Base-by-base conservation (phyloP, 495 filamentous ascomycete genomes). In the Xylaria acuta region DNA sequence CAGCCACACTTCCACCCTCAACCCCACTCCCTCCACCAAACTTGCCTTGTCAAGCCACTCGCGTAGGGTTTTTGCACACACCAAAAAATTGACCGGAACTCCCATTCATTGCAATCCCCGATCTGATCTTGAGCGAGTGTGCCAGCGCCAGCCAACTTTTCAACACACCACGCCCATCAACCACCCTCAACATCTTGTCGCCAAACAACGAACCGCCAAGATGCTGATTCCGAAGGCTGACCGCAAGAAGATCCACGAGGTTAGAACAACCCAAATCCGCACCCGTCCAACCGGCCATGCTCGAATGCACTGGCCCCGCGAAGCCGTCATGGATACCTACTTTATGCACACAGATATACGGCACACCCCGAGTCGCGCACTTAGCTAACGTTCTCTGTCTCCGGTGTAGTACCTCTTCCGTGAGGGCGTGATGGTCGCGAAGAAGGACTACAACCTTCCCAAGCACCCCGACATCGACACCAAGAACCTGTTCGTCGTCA, bases 181-280 rank as follows among this genome's bases (percentile, higher is more conserved):
- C 58, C 45, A 73, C 56, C 80, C 69, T 47, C 82, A 82, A 80
- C 82, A 80, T 81, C 83, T 78, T 80, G 78, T 79, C 80, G 80
- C 80, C 64, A 78, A 79, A 72, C 77, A 77, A 84, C 74, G 30
- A 83, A 86, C 84, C 86, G 86, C 81, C 85, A 89, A 88, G 82
- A 90, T 90, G 95, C 92, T 99, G 89, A 99, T 99, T 87, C 96
- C 96, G 81, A 98, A 98, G 90, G 91, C 92, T 84, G 96, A 99
- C 88, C 94, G 96, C 87, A 98, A 98, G 92, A 95, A 96, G 91
- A 97, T 99, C 88, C 97, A 99, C 88, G 94, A 87, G 83, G 84
- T 86, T 82, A 74, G 82, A 74, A 70, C 51, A 56, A 38, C 22
- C 58, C 58, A 38, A 36, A 38, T 22, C 32, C n/a, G 12, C 18